Evolutionary conservation across 2,329 filamentous ascomycete species (phyloP).

Genomic region (Thielaviopsis populi): DNA sequence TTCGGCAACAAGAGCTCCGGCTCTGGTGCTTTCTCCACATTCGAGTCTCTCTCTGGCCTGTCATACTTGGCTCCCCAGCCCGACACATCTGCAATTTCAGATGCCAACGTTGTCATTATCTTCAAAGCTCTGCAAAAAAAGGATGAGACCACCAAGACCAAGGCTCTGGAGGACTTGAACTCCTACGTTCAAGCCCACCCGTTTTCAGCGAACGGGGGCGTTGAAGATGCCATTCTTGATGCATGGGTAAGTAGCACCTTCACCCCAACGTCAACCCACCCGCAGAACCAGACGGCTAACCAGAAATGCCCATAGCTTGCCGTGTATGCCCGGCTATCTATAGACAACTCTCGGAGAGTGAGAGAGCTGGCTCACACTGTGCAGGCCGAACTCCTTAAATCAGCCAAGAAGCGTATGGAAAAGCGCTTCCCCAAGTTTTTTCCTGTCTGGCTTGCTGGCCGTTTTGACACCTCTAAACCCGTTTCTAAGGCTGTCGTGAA

Average conservation of each 20-base stretch:
- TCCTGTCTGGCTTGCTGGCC: conserved; percentile 79
- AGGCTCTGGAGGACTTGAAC: conserved; percentile 75
- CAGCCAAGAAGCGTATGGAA: conserved; percentile 67
- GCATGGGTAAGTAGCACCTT: conserved; percentile 56
- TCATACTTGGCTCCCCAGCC: conserved; percentile 81
- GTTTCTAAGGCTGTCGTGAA: conserved; percentile 65
- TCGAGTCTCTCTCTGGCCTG: conserved; percentile 28
- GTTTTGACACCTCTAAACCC: conserved; percentile 69
- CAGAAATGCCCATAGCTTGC: conserved; percentile 41
- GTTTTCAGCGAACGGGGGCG: conserved; percentile 40
- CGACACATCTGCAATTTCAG: conserved; percentile 60
- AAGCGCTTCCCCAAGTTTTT: conserved; percentile 62
- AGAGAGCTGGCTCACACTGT: conserved; percentile 71
- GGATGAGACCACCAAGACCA: conserved; percentile 80
- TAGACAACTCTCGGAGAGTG: conserved; percentile 76
- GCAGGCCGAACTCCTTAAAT: conserved; percentile 47
- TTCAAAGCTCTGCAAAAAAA: conserved; percentile 90
- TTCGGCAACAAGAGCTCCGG: conserved; percentile 7
- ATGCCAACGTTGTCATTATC: conserved; percentile 71
- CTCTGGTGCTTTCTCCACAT: conserved; percentile 2
- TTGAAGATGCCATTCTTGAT: conserved; percentile 71
- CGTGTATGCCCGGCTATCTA: conserved; percentile 75
- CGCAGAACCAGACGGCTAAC: background rate
- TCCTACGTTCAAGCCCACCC: conserved; percentile 42
- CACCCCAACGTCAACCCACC: conserved; percentile 13